phyloP scores from a whole-genome alignment of 2,329 filamentous ascomycete genomes.

The Pseudogymnoascus sp. region DNA sequence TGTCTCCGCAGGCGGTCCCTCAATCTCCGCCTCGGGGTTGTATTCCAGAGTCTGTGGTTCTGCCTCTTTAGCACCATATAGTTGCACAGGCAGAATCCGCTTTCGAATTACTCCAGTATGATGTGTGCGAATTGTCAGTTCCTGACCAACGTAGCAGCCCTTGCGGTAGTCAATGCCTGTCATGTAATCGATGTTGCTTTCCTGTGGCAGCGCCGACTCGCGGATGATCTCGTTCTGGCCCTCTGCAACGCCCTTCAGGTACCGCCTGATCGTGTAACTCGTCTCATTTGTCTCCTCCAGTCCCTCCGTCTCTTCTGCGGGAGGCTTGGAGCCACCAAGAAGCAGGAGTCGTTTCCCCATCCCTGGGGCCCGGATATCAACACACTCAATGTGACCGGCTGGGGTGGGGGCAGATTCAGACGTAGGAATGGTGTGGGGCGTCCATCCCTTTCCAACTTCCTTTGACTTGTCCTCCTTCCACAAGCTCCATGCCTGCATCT shows the following conservation, averaged over 20 bases:
- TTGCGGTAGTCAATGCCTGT: conserved; percentile 86
- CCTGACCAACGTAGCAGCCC: conserved; percentile 94
- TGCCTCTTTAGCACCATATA: conserved; percentile 50
- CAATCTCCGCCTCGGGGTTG: conserved; percentile 32
- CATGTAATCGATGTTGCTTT: conserved; percentile 82
- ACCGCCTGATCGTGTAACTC: conserved; percentile 68
- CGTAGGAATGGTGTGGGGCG: conserved; percentile 13
- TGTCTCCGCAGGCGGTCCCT: conserved; percentile 36
- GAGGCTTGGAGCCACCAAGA: conserved; percentile 30
- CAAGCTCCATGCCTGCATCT: conserved; percentile 62
- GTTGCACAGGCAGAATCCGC: conserved; percentile 70
- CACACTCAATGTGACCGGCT: conserved; percentile 21
- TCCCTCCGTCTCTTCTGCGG: conserved; percentile 31
- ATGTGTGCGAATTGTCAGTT: conserved; percentile 89
- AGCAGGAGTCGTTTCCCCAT: conserved; percentile 46
- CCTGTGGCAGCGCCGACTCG: conserved; percentile 70
- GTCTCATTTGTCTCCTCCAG: conserved; percentile 41
- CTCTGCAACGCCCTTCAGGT: conserved; percentile 75
- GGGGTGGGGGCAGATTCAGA: not conserved
- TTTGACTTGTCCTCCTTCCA: conserved; percentile 56
- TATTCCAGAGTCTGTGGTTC: conserved; percentile 41
- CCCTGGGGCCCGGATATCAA: conserved; percentile 46
- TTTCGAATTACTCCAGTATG: conserved; percentile 92
- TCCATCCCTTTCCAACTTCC: conserved; percentile 13
- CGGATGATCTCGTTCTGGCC: conserved; percentile 70